Percentiles rank a stretch among this genome's conserved stretches.
Conservation (phyloP, 768 basidiomycete species). For the Termitomyces sp. region DNA sequence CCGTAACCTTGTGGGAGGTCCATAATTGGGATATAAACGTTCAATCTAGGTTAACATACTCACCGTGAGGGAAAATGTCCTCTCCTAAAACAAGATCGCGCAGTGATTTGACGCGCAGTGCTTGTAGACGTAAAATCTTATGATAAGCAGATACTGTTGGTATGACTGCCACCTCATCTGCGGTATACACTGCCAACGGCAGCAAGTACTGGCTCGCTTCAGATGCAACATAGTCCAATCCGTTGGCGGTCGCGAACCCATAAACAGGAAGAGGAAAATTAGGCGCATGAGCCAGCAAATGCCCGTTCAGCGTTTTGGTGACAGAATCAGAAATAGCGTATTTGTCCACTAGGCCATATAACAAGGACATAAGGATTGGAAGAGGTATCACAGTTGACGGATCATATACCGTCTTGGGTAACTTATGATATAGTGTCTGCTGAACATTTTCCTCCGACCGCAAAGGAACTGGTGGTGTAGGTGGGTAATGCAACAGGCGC, state of each 20-base stretch:
- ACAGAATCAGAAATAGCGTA: constrained; percentile 52
- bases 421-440: constrained; percentile 25
- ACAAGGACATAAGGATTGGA: constrained; percentile 51
- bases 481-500: constrained; percentile 53
- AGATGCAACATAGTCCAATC: constrained; percentile 45
- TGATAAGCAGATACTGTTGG: constrained; percentile 64
- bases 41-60: constrained; percentile 4
- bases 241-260: constrained; percentile 44
- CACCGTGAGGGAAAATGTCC: constrained; percentile 69
- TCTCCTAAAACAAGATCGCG: constrained; percentile 51
- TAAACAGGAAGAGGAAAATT: constrained; percentile 57
- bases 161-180: constrained; percentile 47
- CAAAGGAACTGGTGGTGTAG: constrained; percentile 37
- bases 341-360: constrained; percentile 63
- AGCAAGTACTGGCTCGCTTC: constrained; percentile 58
- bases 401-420: constrained; percentile 33
- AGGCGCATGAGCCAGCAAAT: constrained; percentile 52
- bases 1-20: constrained; percentile 46
- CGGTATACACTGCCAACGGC: constrained; percentile 53
- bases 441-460: constrained; percentile 20
- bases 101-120: constrained; percentile 49
- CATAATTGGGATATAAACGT: constrained; percentile 1
- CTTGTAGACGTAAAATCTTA: constrained; percentile 56
- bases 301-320: constrained; percentile 39
- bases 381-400: constrained; percentile 54